Conservation (phyloP, 768 basidiomycete genomes). For the Trametes punicea region DNA sequence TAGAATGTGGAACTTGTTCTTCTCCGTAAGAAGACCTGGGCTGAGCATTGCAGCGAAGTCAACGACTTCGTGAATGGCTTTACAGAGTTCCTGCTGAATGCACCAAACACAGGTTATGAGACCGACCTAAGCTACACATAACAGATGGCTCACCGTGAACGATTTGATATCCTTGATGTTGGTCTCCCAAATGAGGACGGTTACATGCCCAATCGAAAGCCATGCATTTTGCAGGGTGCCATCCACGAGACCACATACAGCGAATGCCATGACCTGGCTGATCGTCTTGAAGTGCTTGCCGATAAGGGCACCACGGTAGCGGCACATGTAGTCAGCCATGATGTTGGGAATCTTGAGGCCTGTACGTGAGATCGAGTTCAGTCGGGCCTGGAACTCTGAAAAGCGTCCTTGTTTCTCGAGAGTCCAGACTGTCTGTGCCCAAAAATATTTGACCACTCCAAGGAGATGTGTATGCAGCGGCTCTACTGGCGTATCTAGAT, state of each 20-base stretch:
- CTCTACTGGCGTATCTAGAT: constrained; percentile 33
- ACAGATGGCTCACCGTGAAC: neutral
- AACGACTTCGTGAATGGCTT: constrained; percentile 24
- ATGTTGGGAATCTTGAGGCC: constrained; percentile 29
- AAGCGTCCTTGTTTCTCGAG: constrained; percentile 27
- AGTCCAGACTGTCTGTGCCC: constrained; percentile 23
- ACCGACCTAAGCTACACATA: neutral
- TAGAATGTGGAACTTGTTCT: constrained; percentile 32
- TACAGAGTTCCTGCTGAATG: constrained; percentile 9
- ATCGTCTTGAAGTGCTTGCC: constrained; percentile 33
- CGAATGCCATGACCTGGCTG: constrained; percentile 18
- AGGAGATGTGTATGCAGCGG: constrained; percentile 35
- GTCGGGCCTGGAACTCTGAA: constrained; percentile 22
- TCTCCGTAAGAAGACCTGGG: constrained; percentile 21
- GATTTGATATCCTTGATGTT: constrained; percentile 18
- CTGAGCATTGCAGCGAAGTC: constrained; percentile 14
- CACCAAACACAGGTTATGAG: neutral
- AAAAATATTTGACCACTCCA: constrained; percentile 36
- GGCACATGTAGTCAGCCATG: constrained; percentile 31
- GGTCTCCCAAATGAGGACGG: constrained; percentile 23
- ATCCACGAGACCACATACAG: constrained; percentile 16
- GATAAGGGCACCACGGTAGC: constrained; percentile 31
- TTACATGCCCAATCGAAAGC: constrained; percentile 21
- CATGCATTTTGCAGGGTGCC: constrained; percentile 19
- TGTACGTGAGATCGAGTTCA: constrained; percentile 24